A percentile compares a stretch with the other conserved stretches of the same genome.
Conservation (phyloP, 2,329 filamentous ascomycete species). For the Fusarium sp. region DNA sequence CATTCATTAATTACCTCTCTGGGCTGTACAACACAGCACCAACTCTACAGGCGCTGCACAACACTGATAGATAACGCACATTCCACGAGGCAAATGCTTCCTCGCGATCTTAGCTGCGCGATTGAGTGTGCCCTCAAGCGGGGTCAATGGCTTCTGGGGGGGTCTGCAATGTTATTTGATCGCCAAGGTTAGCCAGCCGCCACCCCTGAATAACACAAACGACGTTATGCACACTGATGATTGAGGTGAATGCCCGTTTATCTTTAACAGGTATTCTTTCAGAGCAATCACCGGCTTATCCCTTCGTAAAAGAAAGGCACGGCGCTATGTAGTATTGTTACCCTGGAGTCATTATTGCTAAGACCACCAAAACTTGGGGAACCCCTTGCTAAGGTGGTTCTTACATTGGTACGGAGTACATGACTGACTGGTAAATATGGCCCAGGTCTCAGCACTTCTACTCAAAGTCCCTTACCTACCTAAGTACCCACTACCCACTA, state of each 20-base stretch:
- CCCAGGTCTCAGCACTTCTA: background rate
- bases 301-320: constrained; percentile 16
- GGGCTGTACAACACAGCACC: background rate
- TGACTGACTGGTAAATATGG: background rate
- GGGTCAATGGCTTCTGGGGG: constrained; percentile 27
- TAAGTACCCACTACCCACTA: no score
- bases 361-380: background rate
- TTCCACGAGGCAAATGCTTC: constrained; percentile 35
- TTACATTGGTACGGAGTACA: background rate
- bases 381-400: background rate
- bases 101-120: constrained; percentile 31
- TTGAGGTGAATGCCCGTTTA: constrained; percentile 3
- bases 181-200: constrained; percentile 16
- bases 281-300: constrained; percentile 11
- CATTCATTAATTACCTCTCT: background rate
- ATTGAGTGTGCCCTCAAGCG: constrained; percentile 34
- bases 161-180: constrained; percentile 23
- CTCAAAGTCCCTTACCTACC: constrained; percentile 4
- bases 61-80: constrained; percentile 26
- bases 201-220: constrained; percentile 31
- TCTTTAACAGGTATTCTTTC: background rate
- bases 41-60: constrained; percentile 6
- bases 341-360: constrained; percentile 9
- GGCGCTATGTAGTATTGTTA: constrained; percentile 4
- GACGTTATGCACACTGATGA: constrained; percentile 15